Percentiles rank a stretch among this genome's conserved stretches.
These are phyloP conservation scores for Talaromyces atroroseus DNA, from an alignment of 2,329 filamentous ascomycete genomes.

Conservation along the genomic window DNA sequence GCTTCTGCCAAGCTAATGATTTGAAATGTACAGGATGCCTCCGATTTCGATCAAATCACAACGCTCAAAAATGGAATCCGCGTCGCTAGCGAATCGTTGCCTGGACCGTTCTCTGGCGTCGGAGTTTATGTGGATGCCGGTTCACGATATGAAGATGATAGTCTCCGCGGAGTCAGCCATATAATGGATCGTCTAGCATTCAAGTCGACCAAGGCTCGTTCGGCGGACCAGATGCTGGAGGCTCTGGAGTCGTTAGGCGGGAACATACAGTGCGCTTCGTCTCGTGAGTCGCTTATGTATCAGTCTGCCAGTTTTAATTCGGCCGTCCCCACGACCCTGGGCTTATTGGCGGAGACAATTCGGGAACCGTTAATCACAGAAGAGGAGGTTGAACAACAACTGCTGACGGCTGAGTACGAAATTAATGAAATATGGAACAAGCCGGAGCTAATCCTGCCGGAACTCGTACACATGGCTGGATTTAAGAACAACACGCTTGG, in stretches of 20 bases:
- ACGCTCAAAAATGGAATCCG: slow-evolving; percentile 87
- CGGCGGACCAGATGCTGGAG: slow-evolving; percentile 80
- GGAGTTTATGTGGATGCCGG: slow-evolving; percentile 95
- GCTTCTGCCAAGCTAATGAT: background rate
- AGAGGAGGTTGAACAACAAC: slow-evolving; percentile 77
- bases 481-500: slow-evolving; percentile 95
- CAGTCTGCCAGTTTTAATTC: slow-evolving; percentile 97
- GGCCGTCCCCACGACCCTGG: slow-evolving; percentile 75
- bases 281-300: slow-evolving; percentile 96
- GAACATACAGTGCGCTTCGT: slow-evolving; percentile 95
- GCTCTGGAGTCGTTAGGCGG: slow-evolving; percentile 82
- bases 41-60: slow-evolving; percentile 80
- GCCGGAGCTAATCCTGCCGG: slow-evolving; percentile 90
- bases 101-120: slow-evolving; percentile 89
- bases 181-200: slow-evolving; percentile 95
- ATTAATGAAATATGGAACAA: slow-evolving; percentile 97
- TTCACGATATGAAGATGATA: slow-evolving; percentile 84
- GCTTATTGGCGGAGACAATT: slow-evolving; percentile 86
- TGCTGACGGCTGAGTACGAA: slow-evolving; percentile 90
- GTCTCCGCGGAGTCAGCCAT: slow-evolving; percentile 83
- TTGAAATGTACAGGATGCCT: slow-evolving; percentile 59
- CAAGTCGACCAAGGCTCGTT: slow-evolving; percentile 70
- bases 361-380: slow-evolving; percentile 78
- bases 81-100: slow-evolving; percentile 88
- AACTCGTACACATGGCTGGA: slow-evolving; percentile 90